phyloP scores from a whole-genome alignment of 495 filamentous ascomycete species.

The Annulohypoxylon moriforme region DNA sequence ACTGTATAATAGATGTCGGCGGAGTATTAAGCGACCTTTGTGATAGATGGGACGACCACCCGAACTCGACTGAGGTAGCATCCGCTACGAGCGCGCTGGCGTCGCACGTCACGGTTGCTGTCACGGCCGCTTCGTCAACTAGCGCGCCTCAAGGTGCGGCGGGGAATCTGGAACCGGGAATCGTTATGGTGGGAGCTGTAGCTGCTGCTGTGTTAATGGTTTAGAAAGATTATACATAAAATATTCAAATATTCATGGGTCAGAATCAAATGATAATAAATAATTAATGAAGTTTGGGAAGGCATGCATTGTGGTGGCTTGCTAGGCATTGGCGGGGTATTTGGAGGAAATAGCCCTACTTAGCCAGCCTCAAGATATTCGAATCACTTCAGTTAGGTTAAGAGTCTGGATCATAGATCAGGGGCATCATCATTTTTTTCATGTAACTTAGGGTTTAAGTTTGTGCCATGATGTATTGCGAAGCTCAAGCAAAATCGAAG shows the following conservation, averaged over 20 bases:
- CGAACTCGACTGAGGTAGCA: background rate
- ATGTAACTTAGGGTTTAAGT: background rate
- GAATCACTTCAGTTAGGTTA: background rate
- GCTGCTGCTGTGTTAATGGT: slow-evolving; percentile 6
- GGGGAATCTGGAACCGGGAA: background rate
- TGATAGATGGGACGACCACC: slow-evolving; percentile 9
- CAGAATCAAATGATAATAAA: background rate
- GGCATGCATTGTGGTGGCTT: background rate
- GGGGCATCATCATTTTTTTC: background rate
- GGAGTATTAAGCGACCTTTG: slow-evolving; percentile 6
- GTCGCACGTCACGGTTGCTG: background rate
- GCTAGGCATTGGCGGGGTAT: background rate
- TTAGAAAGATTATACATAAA: background rate
- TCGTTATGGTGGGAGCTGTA: slow-evolving; percentile 14
- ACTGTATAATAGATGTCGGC: background rate
- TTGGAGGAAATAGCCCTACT: too few species aligned
- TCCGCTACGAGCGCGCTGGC: slow-evolving; percentile 12
- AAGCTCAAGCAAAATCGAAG: background rate
- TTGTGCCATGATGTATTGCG: background rate
- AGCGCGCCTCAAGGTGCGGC: background rate
- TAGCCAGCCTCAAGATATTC: background rate
- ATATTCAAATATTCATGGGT: background rate
- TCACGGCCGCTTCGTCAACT: slow-evolving; percentile 1
- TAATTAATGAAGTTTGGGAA: background rate
- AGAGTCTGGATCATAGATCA: background rate